Evolutionary conservation across 192 early-diverging fungal genomes (phyloP).

Genomic region (Coemansia sp.): DNA sequence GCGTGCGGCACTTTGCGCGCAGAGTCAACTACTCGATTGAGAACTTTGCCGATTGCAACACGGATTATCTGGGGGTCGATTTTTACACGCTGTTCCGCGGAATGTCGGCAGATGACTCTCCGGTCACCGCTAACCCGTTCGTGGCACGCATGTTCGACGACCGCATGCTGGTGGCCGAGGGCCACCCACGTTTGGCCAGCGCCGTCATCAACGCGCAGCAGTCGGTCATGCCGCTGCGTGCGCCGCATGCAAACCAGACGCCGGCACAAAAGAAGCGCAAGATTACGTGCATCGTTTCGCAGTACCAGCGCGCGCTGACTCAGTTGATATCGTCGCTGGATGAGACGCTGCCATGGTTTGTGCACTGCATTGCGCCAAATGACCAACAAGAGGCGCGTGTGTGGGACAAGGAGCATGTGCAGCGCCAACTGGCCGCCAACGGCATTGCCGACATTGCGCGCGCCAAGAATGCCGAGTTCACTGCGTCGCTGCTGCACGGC

Average conservation of each 20-base stretch:
- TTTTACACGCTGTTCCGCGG: slow-evolving; percentile 86
- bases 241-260: slow-evolving; percentile 51
- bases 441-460: slow-evolving; percentile 68
- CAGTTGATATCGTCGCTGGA: slow-evolving; percentile 69
- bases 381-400: slow-evolving; percentile 54
- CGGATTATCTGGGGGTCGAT: slow-evolving; percentile 75
- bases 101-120: slow-evolving; percentile 31
- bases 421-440: slow-evolving; percentile 68
- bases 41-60: slow-evolving; percentile 74
- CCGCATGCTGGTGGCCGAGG: slow-evolving; percentile 67
- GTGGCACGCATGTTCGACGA: slow-evolving; percentile 75
- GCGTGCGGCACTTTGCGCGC: slow-evolving; percentile 77
- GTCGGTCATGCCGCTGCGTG: slow-evolving; percentile 63
- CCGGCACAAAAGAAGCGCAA: slow-evolving; percentile 48
- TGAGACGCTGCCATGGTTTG: slow-evolving; percentile 77
- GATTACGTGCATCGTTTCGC: slow-evolving; percentile 59
- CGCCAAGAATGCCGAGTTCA: slow-evolving; percentile 68
- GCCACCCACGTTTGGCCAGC: slow-evolving; percentile 77
- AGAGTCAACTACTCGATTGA: slow-evolving; percentile 60
- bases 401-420: slow-evolving; percentile 68
- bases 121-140: slow-evolving; percentile 69
- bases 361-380: slow-evolving; percentile 76
- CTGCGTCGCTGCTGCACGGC: slow-evolving; percentile 66
- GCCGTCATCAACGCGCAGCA: slow-evolving; percentile 81
- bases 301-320: slow-evolving; percentile 67